Evolutionary conservation across 768 basidiomycete species (phyloP), one percentile per base, ranked within the genome.

Genomic region (Gloeostereum incarnatum): DNA sequence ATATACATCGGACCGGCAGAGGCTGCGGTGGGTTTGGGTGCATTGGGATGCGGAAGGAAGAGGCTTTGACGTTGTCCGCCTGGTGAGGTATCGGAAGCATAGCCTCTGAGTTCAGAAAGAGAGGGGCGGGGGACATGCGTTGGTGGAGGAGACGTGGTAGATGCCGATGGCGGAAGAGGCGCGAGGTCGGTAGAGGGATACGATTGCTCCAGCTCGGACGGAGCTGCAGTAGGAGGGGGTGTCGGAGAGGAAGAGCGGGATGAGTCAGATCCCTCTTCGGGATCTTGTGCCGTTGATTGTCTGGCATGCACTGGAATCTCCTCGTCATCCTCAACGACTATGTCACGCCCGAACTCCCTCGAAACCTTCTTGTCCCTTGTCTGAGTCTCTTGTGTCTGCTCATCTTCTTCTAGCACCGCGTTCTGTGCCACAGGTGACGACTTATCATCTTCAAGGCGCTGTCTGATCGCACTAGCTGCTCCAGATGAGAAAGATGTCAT

Each of bases 1-100:
- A 73, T 70, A 51, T 75, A 81, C 74, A 81, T 73, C 3, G 78
- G 78, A 0, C 78, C 78, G 2, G 58, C 55, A n/a, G 65, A 60
- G n/a, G 56, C 26, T 16, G 46, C 38, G 11, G 45, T 40, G 0
- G 67, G 63, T 7, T 70, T 74, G 6, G 73, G 73, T 3, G 73
- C 74, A 51, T 70, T 69, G 1, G 73, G 73, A 46, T 75, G 73
- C 0, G 73, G 73, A 25, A 69, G 57, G 44, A 75, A 75, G 16
- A 73, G 45, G 35, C 66, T 68, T 14, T 60, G 55, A 17, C 68
- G 60, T 8, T 49, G 50, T 7, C 44, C 47, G 31, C 25, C 41
- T 21, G 37, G 35, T 39, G 32, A 39, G 16, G 17, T 30, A 19
- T 18, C 9, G 24, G 46, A 38, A 21, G 48, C 38, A 5, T 53